Percentiles rank a stretch among this genome's conserved stretches.
These are phyloP conservation scores for Daldinia concentrica DNA, from an alignment of 495 filamentous ascomycete species.

Conservation along the genomic window DNA sequence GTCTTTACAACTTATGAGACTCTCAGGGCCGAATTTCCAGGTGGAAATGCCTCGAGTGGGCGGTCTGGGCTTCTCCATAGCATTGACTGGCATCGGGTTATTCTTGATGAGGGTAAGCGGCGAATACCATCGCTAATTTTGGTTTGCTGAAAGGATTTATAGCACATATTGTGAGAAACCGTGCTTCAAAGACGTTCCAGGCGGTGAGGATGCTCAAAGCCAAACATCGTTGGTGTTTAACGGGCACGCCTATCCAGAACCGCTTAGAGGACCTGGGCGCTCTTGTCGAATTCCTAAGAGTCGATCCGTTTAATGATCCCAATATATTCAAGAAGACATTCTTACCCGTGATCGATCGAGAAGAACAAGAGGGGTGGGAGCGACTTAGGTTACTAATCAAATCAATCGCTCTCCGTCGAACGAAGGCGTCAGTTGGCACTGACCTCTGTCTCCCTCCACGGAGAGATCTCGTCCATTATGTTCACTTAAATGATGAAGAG, in stretches of 20 bases:
- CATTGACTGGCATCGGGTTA: constrained; percentile 53
- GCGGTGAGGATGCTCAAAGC: constrained; percentile 47
- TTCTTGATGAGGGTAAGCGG: constrained; percentile 57
- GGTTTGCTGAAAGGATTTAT: neutral
- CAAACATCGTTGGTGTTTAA: constrained; percentile 56
- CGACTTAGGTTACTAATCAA: constrained; percentile 38
- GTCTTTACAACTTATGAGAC: constrained; percentile 57
- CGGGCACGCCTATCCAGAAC: constrained; percentile 63
- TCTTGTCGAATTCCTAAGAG: constrained; percentile 57
- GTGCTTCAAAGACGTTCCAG: constrained; percentile 44
- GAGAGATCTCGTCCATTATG: constrained; percentile 12
- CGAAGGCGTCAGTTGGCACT: constrained; percentile 41
- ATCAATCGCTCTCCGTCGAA: constrained; percentile 45
- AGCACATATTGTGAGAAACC: constrained; percentile 51
- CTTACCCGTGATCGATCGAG: neutral
- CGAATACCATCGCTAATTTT: neutral
- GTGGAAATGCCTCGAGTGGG: neutral
- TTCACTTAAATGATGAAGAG: constrained; percentile 16
- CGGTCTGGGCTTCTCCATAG: constrained; percentile 31
- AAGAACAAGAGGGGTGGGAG: constrained; percentile 2
- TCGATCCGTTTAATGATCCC: constrained; percentile 49
- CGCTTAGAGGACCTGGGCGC: constrained; percentile 59
- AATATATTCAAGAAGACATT: constrained; percentile 35
- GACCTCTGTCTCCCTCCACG: constrained; percentile 49
- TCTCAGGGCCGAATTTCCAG: constrained; percentile 39